A percentile compares a stretch with the other conserved stretches of the same genome.
phyloP scores from a whole-genome alignment of 345 rosid species.

The Eucalyptus curtisii region DNA sequence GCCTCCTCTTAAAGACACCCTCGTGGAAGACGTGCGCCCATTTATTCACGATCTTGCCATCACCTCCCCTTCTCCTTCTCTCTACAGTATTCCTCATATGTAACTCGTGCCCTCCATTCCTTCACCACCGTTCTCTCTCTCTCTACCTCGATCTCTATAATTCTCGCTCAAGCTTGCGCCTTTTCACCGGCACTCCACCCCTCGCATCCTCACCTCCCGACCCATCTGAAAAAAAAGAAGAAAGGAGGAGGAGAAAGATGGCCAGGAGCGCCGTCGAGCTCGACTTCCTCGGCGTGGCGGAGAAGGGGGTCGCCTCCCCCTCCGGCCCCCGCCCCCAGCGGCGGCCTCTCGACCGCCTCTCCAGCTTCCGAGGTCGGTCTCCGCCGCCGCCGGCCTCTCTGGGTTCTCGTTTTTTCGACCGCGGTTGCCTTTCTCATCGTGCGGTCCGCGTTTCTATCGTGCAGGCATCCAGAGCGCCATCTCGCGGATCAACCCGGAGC shows the following conservation, averaged over 20 bases:
- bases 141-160: neutral
- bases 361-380: slow-evolving; percentile 58
- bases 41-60: neutral
- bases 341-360: slow-evolving; percentile 39
- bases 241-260: slow-evolving; percentile 8
- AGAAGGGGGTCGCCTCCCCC: slow-evolving; percentile 7
- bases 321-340: slow-evolving; percentile 3
- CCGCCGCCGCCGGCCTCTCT: neutral
- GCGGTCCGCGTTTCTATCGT: neutral
- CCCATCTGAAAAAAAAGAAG: neutral
- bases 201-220: neutral
- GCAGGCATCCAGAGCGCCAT: slow-evolving; percentile 77
- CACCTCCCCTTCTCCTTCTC: neutral
- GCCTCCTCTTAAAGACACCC: neutral
- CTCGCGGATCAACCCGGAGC: slow-evolving; percentile 72
- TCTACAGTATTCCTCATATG: neutral
- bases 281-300: slow-evolving; percentile 58
- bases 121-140: neutral
- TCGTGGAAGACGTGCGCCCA: neutral
- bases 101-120: neutral
- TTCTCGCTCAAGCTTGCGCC: neutral
- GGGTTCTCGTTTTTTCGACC: neutral
- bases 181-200: neutral
- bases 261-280: slow-evolving; percentile 46
- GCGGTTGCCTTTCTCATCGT: neutral